phyloP scores from a whole-genome alignment of 2,329 filamentous ascomycete genomes.

The Phaeosphaeriaceae sp. region DNA sequence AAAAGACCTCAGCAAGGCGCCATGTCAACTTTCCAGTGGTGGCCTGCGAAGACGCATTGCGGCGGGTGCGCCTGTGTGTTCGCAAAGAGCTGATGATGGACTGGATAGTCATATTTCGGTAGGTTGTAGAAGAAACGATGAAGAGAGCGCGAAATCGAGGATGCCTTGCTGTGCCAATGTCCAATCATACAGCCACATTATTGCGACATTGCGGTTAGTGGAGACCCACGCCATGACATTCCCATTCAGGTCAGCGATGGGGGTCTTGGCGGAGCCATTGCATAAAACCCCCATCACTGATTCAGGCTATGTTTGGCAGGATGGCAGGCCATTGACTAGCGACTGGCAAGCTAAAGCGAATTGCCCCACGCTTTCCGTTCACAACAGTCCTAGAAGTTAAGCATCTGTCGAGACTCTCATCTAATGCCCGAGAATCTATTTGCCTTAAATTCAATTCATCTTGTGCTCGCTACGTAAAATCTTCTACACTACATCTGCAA shows the following conservation, averaged over 20 bases:
- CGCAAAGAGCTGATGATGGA: slow-evolving; percentile 31
- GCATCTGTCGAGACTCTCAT: too few species aligned
- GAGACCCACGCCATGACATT: slow-evolving; percentile 20
- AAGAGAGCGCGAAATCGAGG: neutral
- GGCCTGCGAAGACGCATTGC: slow-evolving; percentile 20
- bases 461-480: too few species aligned
- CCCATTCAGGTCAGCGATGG: neutral
- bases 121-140: neutral
- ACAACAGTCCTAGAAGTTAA: too few species aligned
- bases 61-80: slow-evolving; percentile 20
- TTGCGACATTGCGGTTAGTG: slow-evolving; percentile 18
- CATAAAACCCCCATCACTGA: too few species aligned
- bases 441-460: too few species aligned
- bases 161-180: neutral
- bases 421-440: too few species aligned
- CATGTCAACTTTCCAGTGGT: slow-evolving; percentile 28
- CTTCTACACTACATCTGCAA: too few species aligned
- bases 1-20: slow-evolving; percentile 36
- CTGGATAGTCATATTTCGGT: slow-evolving; percentile 20
- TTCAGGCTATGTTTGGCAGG: neutral
- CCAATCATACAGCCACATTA: slow-evolving; percentile 16
- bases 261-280: too few species aligned
- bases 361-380: neutral
- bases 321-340: neutral
- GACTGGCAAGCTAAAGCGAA: neutral